Evolutionary conservation across 805 yeast species (phyloP).

Genomic region (Aciculoconidium aculeatum): DNA sequence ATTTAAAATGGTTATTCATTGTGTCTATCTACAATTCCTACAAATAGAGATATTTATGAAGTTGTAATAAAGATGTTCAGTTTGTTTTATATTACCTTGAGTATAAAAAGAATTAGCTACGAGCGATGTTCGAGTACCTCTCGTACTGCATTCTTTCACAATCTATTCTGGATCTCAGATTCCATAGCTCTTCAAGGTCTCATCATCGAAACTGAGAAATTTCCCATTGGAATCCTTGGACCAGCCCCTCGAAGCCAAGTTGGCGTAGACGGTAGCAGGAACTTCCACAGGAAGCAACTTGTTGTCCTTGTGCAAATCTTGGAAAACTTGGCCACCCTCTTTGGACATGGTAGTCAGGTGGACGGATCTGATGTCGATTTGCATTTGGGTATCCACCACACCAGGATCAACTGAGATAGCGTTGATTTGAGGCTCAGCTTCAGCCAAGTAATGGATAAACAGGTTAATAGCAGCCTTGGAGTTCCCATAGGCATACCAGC

Average conservation of each 20-base stretch:
- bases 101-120: too few relatives aligned
- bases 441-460: slow-evolving; percentile 58
- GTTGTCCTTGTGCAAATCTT: slow-evolving; percentile 51
- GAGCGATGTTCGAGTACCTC: too few relatives aligned
- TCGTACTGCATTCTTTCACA: too few relatives aligned
- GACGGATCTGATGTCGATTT: slow-evolving; percentile 63
- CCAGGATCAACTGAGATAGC: slow-evolving; percentile 87
- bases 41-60: too few relatives aligned
- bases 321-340: slow-evolving; percentile 55
- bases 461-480: slow-evolving; percentile 90
- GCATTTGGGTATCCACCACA: slow-evolving; percentile 91
- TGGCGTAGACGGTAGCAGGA: slow-evolving; percentile 68
- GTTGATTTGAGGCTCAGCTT: slow-evolving; percentile 54
- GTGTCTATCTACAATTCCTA: too few relatives aligned
- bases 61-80: too few relatives aligned
- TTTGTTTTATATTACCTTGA: too few relatives aligned
- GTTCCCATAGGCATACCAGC: slow-evolving; percentile 91
- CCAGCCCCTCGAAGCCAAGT: slow-evolving; percentile 59
- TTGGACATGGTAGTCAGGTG: slow-evolving; percentile 57
- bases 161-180: too few relatives aligned
- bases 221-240: slow-evolving; percentile 55
- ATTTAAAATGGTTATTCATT: too few relatives aligned
- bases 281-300: slow-evolving; percentile 60
- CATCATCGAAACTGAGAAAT: slow-evolving; percentile 59
- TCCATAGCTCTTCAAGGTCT: too few relatives aligned